phyloP scores from a whole-genome alignment of 306 rosid genomes.

The Casuarina cunninghamiana region DNA sequence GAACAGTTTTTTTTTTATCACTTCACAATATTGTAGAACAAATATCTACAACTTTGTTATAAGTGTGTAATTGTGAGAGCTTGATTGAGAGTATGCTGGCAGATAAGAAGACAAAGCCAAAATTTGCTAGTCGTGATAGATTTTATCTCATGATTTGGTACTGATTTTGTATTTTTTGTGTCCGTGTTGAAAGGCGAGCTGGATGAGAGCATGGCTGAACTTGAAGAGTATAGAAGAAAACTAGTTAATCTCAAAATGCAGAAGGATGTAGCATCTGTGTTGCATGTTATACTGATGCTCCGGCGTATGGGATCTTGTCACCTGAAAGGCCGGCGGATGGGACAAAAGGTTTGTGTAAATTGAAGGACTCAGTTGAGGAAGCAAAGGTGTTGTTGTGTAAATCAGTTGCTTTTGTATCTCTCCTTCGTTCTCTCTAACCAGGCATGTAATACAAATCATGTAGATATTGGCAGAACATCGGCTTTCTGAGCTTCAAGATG shows the following conservation, averaged over 20 bases:
- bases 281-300: constrained; percentile 48
- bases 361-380: constrained; percentile 91
- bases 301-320: constrained; percentile 71
- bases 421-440: constrained; percentile 14
- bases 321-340: constrained; percentile 80
- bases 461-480: constrained; percentile 79
- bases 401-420: constrained; percentile 20
- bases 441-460: constrained; percentile 26
- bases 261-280: constrained; percentile 64
- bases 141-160: constrained; percentile 18
- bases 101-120: background rate
- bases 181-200: constrained; percentile 70
- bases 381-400: constrained; percentile 56
- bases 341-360: constrained; percentile 64
- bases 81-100: too few species aligned
- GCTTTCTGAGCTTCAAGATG: constrained; percentile 78
- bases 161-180: constrained; percentile 1
- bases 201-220: constrained; percentile 79
- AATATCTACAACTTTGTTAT: background rate
- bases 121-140: constrained; percentile 18
- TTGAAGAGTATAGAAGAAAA: constrained; percentile 90
- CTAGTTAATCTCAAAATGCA: constrained; percentile 85
- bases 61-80: background rate
- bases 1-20: background rate
- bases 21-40: background rate